Evolutionary conservation across 305 asterid species (phyloP).

Genomic region (Fraxinus albicans): DNA sequence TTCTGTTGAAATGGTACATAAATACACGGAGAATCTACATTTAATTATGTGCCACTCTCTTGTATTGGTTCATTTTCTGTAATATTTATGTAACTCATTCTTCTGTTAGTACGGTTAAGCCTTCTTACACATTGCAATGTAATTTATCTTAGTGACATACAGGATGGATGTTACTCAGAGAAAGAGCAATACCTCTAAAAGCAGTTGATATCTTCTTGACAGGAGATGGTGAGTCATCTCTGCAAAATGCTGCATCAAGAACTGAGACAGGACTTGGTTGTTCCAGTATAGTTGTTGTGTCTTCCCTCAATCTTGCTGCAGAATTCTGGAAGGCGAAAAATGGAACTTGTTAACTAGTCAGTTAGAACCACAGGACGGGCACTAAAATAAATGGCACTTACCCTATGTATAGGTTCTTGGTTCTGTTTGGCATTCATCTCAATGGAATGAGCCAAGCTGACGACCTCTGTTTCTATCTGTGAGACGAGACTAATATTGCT

Average conservation of each 20-base stretch:
- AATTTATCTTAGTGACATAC: constrained; percentile 7
- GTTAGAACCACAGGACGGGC: constrained; percentile 6
- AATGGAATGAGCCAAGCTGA: constrained; percentile 39
- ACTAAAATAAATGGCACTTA: constrained; percentile 17
- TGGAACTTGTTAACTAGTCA: constrained; percentile 30
- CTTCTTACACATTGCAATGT: background rate
- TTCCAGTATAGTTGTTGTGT: constrained; percentile 49
- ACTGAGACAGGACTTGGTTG: constrained; percentile 98
- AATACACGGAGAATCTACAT: background rate
- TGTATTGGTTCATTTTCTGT: background rate
- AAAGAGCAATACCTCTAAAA: constrained; percentile 67
- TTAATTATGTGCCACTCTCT: background rate
- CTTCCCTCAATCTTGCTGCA: constrained; percentile 42
- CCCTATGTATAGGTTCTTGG: constrained; percentile 38
- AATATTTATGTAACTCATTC: background rate
- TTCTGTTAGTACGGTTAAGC: background rate
- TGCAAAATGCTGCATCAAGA: constrained; percentile 69
- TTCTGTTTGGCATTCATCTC: constrained; percentile 36
- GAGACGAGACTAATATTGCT: constrained; percentile 66
- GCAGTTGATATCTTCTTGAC: constrained; percentile 66
- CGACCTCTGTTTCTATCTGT: constrained; percentile 58
- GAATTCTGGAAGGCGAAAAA: constrained; percentile 46
- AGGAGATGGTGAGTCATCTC: constrained; percentile 90
- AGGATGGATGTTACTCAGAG: constrained; percentile 15
- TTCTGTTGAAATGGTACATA: background rate